Base-by-base conservation (phyloP, 805 yeast genomes). In the Candida orba region DNA sequence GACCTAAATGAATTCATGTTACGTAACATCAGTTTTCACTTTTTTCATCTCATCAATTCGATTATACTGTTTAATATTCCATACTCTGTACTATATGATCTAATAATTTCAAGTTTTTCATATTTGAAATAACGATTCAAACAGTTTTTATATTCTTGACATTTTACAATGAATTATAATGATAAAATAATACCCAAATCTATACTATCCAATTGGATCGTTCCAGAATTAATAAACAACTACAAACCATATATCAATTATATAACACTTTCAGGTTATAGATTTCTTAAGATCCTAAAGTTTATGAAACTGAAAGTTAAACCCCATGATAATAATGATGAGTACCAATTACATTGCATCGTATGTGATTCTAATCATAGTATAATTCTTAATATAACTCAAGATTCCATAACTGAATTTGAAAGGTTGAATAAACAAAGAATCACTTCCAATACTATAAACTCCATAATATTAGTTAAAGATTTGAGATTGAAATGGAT, bases 301-400 rank as follows among this genome's bases (percentile, higher is more conserved):
- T 32, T 43, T 7, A 39, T 43, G 25, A 43, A 43, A 25, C 40
- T 39, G n/a, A 23, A 39, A 14, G 15, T 35, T 12, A 35, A n/a
- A n/a, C n/a, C n/a, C n/a, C n/a, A 23, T 23, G n/a, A 15, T 35
- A 5, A 29, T 8, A n/a, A 15, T 36, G 8, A 30, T 34, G 30
- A 35, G 12, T 34, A 15, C 15, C 34, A 37, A 31, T 6, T 43
- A 6, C 31, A 18, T 27, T 43, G 46, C 18, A 32, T 43, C 13
- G 34, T 43, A 10, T 34, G 39, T 13, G 46, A 43, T 23, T 43
- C 46, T 6, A 43, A 43, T 22, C 22, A 43, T 23, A 43, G 42
- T 20, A 36, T 43, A 4, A 24, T 43, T 24, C 39, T 34, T 6
- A 36, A 22, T 10, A 39, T 43, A 12, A 34, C 40, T 0, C 15